phyloP scores from a whole-genome alignment of 495 filamentous ascomycete genomes.

The Alectoria sarmentosa region DNA sequence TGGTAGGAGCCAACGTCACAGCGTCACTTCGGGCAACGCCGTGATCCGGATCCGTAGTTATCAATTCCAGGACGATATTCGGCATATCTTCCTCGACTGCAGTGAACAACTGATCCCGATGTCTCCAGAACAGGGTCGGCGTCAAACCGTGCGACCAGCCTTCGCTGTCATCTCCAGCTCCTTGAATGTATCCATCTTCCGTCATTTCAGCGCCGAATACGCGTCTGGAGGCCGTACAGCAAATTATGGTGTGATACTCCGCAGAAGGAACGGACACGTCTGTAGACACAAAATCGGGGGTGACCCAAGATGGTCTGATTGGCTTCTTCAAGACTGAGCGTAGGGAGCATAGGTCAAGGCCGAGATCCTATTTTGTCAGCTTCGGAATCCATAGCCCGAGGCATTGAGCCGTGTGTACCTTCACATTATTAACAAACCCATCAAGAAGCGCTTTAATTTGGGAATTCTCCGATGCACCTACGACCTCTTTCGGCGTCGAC shows the following conservation, averaged over 20 bases:
- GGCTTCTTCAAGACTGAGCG: constrained; percentile 45
- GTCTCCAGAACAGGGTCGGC: constrained; percentile 68
- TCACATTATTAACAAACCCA: constrained; percentile 56
- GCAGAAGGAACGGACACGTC: not conserved
- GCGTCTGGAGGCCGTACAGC: constrained; percentile 70
- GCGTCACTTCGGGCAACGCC: constrained; percentile 29
- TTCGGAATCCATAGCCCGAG: not conserved
- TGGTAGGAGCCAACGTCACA: constrained; percentile 22
- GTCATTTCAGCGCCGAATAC: constrained; percentile 58
- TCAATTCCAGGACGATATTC: constrained; percentile 50
- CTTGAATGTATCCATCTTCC: constrained; percentile 81
- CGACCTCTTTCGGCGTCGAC: constrained; percentile 55
- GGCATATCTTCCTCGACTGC: constrained; percentile 60
- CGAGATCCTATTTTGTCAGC: constrained; percentile 33
- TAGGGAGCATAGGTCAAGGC: constrained; percentile 39
- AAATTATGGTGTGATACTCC: constrained; percentile 61
- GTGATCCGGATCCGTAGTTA: constrained; percentile 34
- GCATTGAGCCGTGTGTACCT: constrained; percentile 31
- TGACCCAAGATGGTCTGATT: constrained; percentile 57
- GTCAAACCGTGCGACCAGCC: constrained; percentile 78
- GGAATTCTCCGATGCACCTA: constrained; percentile 67
- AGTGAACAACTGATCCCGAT: constrained; percentile 47
- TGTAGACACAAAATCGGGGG: constrained; percentile 35
- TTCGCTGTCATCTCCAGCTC: constrained; percentile 88
- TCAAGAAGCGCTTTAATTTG: constrained; percentile 67